Evolutionary conservation across 306 rosid species (phyloP).

Genomic region (Inga laurina): DNA sequence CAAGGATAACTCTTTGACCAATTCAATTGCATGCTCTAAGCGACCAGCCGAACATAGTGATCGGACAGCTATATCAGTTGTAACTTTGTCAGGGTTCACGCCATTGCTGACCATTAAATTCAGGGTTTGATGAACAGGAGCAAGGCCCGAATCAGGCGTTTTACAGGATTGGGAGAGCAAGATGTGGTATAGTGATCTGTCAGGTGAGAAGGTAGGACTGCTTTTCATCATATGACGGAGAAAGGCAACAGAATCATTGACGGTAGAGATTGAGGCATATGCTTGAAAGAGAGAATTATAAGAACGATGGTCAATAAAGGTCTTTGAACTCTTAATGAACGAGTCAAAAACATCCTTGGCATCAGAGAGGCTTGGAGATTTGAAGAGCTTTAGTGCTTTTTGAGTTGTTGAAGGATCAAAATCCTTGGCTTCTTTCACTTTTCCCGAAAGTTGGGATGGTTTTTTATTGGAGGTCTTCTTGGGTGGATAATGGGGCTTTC

Average conservation of each 20-base stretch:
- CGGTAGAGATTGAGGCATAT: conserved; percentile 62
- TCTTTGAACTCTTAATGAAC: conserved; percentile 35
- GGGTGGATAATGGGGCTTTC: conserved; percentile 34
- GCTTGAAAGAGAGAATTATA: conserved; percentile 72
- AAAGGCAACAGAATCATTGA: conserved; percentile 65
- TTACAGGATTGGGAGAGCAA: conserved; percentile 64
- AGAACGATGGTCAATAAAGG: conserved; percentile 45
- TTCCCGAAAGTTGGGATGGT: conserved; percentile 30
- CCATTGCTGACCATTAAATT: conserved; percentile 70
- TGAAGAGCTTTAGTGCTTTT: conserved; percentile 42
- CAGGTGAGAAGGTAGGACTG: conserved; percentile 65
- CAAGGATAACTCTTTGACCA: conserved; percentile 53
- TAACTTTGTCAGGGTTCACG: conserved; percentile 57
- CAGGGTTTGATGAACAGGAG: conserved; percentile 60
- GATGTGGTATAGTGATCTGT: conserved; percentile 65
- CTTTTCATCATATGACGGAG: conserved; percentile 72
- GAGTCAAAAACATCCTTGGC: conserved; percentile 64
- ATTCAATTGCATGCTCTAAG: conserved; percentile 56
- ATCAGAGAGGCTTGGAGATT: conserved; percentile 64
- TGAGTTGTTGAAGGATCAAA: conserved; percentile 13
- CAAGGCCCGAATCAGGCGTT: conserved; percentile 48
- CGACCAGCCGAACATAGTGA: conserved; percentile 58
- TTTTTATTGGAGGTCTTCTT: conserved; percentile 26
- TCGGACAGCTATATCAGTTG: conserved; percentile 67
- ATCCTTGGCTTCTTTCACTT: conserved; percentile 9